A percentile compares a stretch with the other conserved stretches of the same genome.
These are phyloP conservation scores for Xylaria scruposa DNA, from an alignment of 495 filamentous ascomycete genomes.

Conservation along the genomic window DNA sequence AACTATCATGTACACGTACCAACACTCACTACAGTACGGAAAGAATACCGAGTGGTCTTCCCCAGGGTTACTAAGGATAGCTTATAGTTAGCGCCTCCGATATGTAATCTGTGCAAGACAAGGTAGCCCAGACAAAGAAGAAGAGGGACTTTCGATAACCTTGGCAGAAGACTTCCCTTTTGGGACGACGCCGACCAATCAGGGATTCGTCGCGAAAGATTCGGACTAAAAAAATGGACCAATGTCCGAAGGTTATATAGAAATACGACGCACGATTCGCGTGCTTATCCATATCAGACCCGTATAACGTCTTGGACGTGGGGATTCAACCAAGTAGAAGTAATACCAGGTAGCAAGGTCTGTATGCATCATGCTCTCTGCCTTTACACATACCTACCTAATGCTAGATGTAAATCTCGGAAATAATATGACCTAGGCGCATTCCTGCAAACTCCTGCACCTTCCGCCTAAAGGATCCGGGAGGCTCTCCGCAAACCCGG, in stretches of 20 bases:
- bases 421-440: conserved; percentile 6
- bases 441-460: conserved; percentile 19
- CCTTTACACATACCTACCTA: neutral
- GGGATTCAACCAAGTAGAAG: neutral
- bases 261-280: conserved; percentile 3
- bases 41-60: neutral
- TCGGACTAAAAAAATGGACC: neutral
- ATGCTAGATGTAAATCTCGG: conserved; percentile 16
- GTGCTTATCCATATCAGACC: neutral
- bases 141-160: neutral
- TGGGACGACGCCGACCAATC: conserved; percentile 21
- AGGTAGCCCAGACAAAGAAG: conserved; percentile 2
- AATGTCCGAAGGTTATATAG: neutral
- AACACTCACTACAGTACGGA: neutral
- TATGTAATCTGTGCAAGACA: neutral
- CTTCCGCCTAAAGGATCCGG: neutral
- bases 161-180: conserved; percentile 18
- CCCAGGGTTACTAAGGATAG: neutral
- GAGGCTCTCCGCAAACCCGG: conserved; percentile 15
- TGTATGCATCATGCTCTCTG: neutral
- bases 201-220: conserved; percentile 4
- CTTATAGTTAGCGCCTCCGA: neutral
- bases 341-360: neutral
- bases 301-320: conserved; percentile 3
- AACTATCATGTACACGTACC: neutral